Evolutionary conservation across 148 eudicot species (phyloP).

Genomic region (Beta vulgaris): DNA sequence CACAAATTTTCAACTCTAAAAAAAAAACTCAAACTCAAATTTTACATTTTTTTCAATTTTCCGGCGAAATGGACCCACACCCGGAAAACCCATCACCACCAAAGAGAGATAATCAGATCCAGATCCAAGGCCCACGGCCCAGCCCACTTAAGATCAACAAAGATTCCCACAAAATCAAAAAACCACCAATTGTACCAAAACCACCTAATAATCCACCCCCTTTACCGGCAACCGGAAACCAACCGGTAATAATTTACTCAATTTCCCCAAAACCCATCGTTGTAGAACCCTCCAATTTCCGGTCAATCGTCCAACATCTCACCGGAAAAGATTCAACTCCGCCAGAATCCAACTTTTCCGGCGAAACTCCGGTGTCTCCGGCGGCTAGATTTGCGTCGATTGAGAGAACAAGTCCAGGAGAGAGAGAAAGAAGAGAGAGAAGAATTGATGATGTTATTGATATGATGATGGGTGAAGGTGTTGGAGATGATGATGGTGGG

Average conservation of each 20-base stretch:
- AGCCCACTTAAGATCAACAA: slow-evolving; percentile 56
- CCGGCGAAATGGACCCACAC: slow-evolving; percentile 19
- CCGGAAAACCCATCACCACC: slow-evolving; percentile 19
- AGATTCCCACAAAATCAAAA: slow-evolving; percentile 59
- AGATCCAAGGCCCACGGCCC: slow-evolving; percentile 73
- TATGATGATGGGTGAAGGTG: neutral
- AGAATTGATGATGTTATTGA: neutral
- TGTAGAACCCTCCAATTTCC: slow-evolving; percentile 59
- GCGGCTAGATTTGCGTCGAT: slow-evolving; percentile 68
- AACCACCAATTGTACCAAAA: slow-evolving; percentile 51
- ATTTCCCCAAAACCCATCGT: slow-evolving; percentile 69
- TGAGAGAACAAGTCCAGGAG: slow-evolving; percentile 55
- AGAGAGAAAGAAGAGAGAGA: slow-evolving; percentile 28
- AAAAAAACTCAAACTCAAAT: neutral
- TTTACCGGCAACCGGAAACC: slow-evolving; percentile 13
- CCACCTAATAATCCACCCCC: slow-evolving; percentile 7
- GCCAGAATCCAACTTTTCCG: neutral
- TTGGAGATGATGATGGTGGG: slow-evolving; percentile 12
- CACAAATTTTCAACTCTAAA: neutral
- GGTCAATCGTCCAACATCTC: slow-evolving; percentile 60
- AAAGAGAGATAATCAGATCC: slow-evolving; percentile 36
- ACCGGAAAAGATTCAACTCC: slow-evolving; percentile 42
- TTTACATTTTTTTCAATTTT: neutral
- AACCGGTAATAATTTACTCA: slow-evolving; percentile 71
- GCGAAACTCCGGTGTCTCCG: slow-evolving; percentile 46